phyloP scores from a whole-genome alignment of 2,329 filamentous ascomycete genomes.

The Pseudogymnoascus sp. region DNA sequence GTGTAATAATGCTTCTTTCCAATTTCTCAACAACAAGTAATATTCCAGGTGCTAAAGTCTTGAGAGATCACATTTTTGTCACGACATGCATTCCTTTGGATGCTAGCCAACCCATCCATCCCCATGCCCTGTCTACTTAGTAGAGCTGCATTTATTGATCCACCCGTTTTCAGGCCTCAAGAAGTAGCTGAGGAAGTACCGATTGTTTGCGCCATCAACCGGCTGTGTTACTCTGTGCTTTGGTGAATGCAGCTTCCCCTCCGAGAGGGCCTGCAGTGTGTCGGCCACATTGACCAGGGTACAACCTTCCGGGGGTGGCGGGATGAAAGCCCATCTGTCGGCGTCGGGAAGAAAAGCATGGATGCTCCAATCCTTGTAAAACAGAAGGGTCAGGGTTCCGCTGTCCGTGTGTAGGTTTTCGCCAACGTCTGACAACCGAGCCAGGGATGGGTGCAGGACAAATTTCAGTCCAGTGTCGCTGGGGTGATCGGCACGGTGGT shows the following conservation, averaged over 20 bases:
- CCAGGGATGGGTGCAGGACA: constrained; percentile 18
- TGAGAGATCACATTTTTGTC: not conserved
- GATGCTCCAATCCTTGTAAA: constrained; percentile 21
- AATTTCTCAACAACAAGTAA: not conserved
- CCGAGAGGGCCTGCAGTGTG: constrained; percentile 22
- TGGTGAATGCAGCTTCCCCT: constrained; percentile 21
- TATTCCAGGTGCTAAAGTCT: not conserved
- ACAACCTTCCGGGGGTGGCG: constrained; percentile 16
- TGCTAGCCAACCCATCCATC: not conserved
- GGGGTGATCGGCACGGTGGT: constrained; percentile 19
- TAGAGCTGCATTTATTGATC: constrained; percentile 16
- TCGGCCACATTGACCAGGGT: constrained; percentile 25
- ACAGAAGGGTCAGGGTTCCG: constrained; percentile 24
- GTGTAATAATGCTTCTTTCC: not conserved
- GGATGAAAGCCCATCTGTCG: constrained; percentile 15
- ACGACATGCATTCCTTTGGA: not conserved
- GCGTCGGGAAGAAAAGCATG: constrained; percentile 9
- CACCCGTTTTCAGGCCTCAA: constrained; percentile 22
- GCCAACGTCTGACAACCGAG: constrained; percentile 13
- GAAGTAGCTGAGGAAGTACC: constrained; percentile 26
- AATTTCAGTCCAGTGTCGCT: constrained; percentile 23
- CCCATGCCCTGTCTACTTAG: not conserved
- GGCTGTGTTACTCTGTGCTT: constrained; percentile 25
- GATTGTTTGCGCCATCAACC: constrained; percentile 20
- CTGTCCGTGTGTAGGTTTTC: constrained; percentile 23